These are phyloP conservation scores for Ustilago crameri DNA, from an alignment of 1,284 basidiomycete species.

Conservation along the genomic window DNA sequence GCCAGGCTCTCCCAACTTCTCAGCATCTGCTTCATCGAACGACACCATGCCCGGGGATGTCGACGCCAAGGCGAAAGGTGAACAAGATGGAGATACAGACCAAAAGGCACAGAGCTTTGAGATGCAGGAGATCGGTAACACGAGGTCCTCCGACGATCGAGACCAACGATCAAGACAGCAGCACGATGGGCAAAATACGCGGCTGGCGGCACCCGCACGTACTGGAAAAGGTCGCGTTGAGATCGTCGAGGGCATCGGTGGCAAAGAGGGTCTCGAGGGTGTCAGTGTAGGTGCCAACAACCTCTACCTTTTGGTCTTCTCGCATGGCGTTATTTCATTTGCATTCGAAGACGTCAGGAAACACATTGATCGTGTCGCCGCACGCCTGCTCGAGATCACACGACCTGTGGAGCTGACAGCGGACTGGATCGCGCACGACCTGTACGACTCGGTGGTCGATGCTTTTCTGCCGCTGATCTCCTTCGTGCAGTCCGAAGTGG, in stretches of 20 bases:
- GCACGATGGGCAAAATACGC: slow-evolving; percentile 13
- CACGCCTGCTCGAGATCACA: slow-evolving; percentile 72
- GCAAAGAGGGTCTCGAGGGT: slow-evolving; percentile 74
- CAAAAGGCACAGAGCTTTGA: slow-evolving; percentile 26
- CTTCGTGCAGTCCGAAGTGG: slow-evolving; percentile 81
- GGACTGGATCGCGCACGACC: slow-evolving; percentile 91
- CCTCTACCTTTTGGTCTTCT: slow-evolving; percentile 88
- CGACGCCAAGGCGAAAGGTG: slow-evolving; percentile 15
- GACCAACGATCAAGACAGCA: neutral
- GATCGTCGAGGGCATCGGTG: slow-evolving; percentile 73
- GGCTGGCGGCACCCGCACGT: slow-evolving; percentile 35
- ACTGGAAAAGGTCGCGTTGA: slow-evolving; percentile 69
- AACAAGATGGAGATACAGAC: slow-evolving; percentile 2
- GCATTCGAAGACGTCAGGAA: slow-evolving; percentile 91
- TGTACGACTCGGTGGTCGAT: slow-evolving; percentile 93
- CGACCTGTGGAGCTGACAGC: slow-evolving; percentile 54
- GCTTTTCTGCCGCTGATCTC: slow-evolving; percentile 89
- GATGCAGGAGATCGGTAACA: slow-evolving; percentile 33
- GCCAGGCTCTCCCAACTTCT: slow-evolving; percentile 23
- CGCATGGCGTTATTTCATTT: slow-evolving; percentile 89
- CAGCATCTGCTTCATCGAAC: slow-evolving; percentile 17
- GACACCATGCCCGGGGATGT: slow-evolving; percentile 26
- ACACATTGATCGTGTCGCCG: slow-evolving; percentile 82
- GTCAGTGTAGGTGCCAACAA: slow-evolving; percentile 81
- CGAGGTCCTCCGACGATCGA: neutral